phyloP scores from a whole-genome alignment of 441 rosid genomes.

The Euphorbia schlechtendalii region DNA sequence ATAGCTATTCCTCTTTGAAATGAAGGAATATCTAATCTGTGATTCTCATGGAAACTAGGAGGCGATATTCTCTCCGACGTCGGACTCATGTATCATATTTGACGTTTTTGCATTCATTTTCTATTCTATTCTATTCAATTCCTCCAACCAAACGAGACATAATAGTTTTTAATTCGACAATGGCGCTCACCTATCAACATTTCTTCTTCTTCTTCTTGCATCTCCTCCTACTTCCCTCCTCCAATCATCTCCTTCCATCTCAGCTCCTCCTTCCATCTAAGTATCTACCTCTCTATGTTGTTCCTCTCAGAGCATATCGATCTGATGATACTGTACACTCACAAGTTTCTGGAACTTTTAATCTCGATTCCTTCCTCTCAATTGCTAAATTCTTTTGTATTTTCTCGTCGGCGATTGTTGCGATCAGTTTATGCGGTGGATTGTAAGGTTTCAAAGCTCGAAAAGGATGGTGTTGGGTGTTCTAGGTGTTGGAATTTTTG shows the following conservation, averaged over 20 bases:
- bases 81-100: too few relatives aligned
- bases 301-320: slow-evolving; percentile 33
- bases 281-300: slow-evolving; percentile 7
- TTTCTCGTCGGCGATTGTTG: slow-evolving; percentile 46
- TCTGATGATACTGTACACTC: slow-evolving; percentile 21
- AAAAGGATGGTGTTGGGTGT: slow-evolving; percentile 30
- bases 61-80: too few relatives aligned
- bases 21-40: too few relatives aligned
- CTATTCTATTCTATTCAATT: too few relatives aligned
- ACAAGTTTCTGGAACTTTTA: slow-evolving; percentile 19
- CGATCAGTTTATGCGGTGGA: slow-evolving; percentile 42
- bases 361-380: slow-evolving; percentile 48
- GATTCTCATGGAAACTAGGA: too few relatives aligned
- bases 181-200: slow-evolving; percentile 38
- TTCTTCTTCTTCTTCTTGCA: slow-evolving; percentile 32
- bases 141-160: too few relatives aligned
- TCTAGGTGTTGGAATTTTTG: too few relatives aligned
- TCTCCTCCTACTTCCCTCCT: slow-evolving; percentile 27
- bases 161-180: slow-evolving; percentile 28
- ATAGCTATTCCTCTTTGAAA: too few relatives aligned
- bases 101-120: too few relatives aligned
- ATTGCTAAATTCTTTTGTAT: slow-evolving; percentile 48
- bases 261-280: slow-evolving; percentile 7
- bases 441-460: slow-evolving; percentile 28
- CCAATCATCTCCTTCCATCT: slow-evolving; percentile 26